A percentile compares a stretch with the other conserved stretches of the same genome.
phyloP scores from a whole-genome alignment of 2,329 filamentous ascomycete species.

The Neophaeococcomyces mojaviensis region DNA sequence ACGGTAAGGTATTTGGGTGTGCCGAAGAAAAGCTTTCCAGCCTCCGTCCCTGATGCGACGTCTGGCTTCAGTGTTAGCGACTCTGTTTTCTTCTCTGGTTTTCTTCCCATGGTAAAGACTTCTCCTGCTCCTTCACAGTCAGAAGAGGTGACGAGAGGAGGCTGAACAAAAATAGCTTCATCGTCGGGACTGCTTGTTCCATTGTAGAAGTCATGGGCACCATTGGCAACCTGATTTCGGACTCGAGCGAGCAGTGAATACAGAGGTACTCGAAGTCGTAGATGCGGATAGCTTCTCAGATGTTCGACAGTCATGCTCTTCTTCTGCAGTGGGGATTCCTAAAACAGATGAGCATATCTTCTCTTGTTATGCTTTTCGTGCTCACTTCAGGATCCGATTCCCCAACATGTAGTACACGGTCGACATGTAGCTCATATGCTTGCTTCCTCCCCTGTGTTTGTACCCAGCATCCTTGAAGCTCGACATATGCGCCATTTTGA shows the following conservation, averaged over 20 bases:
- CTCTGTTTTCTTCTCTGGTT: slow-evolving; percentile 21
- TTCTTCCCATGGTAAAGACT: slow-evolving; percentile 63
- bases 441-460: slow-evolving; percentile 58
- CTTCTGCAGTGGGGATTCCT: slow-evolving; percentile 92
- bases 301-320: slow-evolving; percentile 90
- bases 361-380: slow-evolving; percentile 15
- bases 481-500: slow-evolving; percentile 72
- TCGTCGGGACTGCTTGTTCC: slow-evolving; percentile 48
- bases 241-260: slow-evolving; percentile 75
- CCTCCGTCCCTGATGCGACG: slow-evolving; percentile 23
- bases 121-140: slow-evolving; percentile 96
- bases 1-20: slow-evolving; percentile 91
- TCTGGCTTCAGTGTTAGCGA: slow-evolving; percentile 8
- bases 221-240: slow-evolving; percentile 69
- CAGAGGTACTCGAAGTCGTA: slow-evolving; percentile 72
- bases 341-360: slow-evolving; percentile 14
- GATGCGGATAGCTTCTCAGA: slow-evolving; percentile 78
- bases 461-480: slow-evolving; percentile 69
- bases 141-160: slow-evolving; percentile 89
- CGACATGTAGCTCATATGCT: slow-evolving; percentile 72
- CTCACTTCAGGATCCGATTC: slow-evolving; percentile 70
- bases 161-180: slow-evolving; percentile 67
- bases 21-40: slow-evolving; percentile 63
- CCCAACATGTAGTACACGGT: slow-evolving; percentile 62
- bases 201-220: slow-evolving; percentile 68